Evolutionary conservation across 176 grass and related monocot genomes (phyloP).

Genomic region (Alopecurus myosuroides): DNA sequence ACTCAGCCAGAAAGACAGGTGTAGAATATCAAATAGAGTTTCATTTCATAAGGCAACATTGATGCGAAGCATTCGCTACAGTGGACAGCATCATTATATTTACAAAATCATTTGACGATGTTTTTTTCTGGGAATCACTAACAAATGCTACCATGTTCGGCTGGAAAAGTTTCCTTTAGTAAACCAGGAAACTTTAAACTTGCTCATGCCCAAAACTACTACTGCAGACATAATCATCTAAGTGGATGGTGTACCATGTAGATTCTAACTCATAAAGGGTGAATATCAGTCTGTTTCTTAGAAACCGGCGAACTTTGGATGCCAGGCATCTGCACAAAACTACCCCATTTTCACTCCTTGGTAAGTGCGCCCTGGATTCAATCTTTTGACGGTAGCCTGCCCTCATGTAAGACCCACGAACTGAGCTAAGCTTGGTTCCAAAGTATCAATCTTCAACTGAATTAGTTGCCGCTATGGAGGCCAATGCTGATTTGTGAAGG

Average conservation of each 20-base stretch:
- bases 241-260: neutral
- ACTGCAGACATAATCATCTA: neutral
- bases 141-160: neutral
- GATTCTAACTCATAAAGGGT: neutral
- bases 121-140: neutral
- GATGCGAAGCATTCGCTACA: neutral
- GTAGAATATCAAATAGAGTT: neutral
- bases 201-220: constrained; percentile 8
- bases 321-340: neutral
- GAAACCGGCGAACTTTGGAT: neutral
- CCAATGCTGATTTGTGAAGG: constrained; percentile 70
- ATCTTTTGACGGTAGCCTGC: neutral
- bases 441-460: neutral
- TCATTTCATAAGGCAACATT: neutral
- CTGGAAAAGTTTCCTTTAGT: neutral
- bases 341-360: neutral
- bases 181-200: neutral
- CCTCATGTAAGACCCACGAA: neutral
- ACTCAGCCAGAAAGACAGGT: neutral
- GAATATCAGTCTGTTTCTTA: neutral
- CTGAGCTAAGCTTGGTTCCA: neutral
- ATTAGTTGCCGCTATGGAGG: constrained; percentile 19
- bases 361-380: neutral
- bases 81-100: neutral
- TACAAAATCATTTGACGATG: neutral